phyloP scores from a whole-genome alignment of 208 protist species.

The Trypanosoma conorhini region DNA sequence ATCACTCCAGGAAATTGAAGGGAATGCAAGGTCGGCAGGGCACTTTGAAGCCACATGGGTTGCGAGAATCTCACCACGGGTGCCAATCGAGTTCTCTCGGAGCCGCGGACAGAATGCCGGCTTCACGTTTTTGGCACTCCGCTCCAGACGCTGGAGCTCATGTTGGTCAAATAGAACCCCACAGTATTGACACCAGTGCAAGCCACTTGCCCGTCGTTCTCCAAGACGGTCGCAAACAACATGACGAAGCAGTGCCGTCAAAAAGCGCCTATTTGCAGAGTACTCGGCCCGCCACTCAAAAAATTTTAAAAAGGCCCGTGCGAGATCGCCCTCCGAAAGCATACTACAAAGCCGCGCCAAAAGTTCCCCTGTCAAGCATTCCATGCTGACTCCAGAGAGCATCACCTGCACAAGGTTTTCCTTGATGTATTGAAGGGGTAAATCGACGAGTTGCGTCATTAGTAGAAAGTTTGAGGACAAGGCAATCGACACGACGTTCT shows the following conservation, averaged over 20 bases:
- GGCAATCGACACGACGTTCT: slow-evolving; percentile 65
- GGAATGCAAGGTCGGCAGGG: slow-evolving; percentile 16
- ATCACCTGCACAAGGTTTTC: slow-evolving; percentile 57
- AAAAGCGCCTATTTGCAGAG: slow-evolving; percentile 57
- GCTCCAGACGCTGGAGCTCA: slow-evolving; percentile 38
- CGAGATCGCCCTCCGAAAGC: slow-evolving; percentile 50
- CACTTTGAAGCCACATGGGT: slow-evolving; percentile 50
- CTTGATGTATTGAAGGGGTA: slow-evolving; percentile 54
- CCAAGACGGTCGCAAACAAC: slow-evolving; percentile 43
- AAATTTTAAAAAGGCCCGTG: slow-evolving; percentile 43
- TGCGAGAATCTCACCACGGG: slow-evolving; percentile 58
- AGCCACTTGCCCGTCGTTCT: slow-evolving; percentile 19
- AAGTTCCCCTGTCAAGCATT: slow-evolving; percentile 51
- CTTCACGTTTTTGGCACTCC: slow-evolving; percentile 29
- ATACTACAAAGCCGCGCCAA: slow-evolving; percentile 48
- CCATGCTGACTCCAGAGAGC: slow-evolving; percentile 60
- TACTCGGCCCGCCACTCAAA: slow-evolving; percentile 34
- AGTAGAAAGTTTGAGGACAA: slow-evolving; percentile 72
- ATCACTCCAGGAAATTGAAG: slow-evolving; percentile 22
- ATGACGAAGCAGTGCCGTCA: slow-evolving; percentile 61
- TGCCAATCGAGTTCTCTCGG: slow-evolving; percentile 35
- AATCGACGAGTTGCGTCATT: slow-evolving; percentile 62
- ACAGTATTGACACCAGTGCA: slow-evolving; percentile 75
- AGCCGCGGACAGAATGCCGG: slow-evolving; percentile 18
- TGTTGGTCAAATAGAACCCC: slow-evolving; percentile 49